Base-by-base conservation (phyloP, 2,329 filamentous ascomycete genomes). In the Alternaria solani region DNA sequence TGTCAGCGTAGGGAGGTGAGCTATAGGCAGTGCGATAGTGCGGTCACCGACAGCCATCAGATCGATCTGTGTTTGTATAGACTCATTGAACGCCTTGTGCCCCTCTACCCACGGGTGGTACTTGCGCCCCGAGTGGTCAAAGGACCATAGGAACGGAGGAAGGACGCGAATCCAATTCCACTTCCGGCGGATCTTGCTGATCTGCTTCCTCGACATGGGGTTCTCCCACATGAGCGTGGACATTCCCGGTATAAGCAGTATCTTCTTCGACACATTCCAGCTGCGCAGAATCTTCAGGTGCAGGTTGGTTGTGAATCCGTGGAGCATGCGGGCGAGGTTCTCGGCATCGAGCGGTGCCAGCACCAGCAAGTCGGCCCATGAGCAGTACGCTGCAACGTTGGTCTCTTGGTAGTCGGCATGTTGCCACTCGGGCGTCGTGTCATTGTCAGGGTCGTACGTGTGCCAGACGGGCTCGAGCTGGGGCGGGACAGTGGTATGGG, bases 141-240 rank as follows among this genome's bases (percentile, higher is more conserved):
- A 95, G 66, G 89, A 87, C 92, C 92, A 97, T 16, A 96, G 79
- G 34, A 96, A 88, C 0, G 94, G 93, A 42, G 91, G 85, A 75
- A 97, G 85, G 43, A 95, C 88, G 63, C 90, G 87, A 53, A 97
- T 87, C 92, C 93, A 97, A 54, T 89, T 89, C 92, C 92, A 96
- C 76, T 93, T 94, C 64, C 88, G 84, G 65, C 89, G 86, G 42
- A 97, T 87, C 79, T 96, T 95, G 78, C 87, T 90, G 62, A 97
- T 85, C 74, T 97, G 93, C 71, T 93, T 91, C 80, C 91, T 92
- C 16, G 92, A 96, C 80, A 94, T 89, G 2, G 93, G 92, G 71
- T 95, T 93, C 74, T 94, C 89, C 93, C 93, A 96, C 88, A 94
- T 93, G 61, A 91, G 86, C 1, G 88, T 88, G 34, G 91, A 94